These are phyloP conservation scores for Phytophthora europaea DNA, from an alignment of 352 stramenopile species.

Conservation along the genomic window DNA sequence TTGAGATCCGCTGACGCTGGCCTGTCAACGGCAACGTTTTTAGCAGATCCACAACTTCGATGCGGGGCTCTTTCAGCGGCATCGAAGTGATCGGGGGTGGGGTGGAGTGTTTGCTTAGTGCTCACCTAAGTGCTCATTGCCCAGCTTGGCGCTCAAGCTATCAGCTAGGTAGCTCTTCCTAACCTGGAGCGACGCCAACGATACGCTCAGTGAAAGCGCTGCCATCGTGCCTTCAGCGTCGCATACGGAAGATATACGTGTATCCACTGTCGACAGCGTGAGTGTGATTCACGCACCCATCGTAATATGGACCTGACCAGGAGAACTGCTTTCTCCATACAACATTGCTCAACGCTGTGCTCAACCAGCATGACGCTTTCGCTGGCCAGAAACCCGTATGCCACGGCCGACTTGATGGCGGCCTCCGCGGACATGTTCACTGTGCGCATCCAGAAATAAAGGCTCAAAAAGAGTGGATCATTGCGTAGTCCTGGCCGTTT, in stretches of 20 bases:
- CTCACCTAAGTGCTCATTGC: neutral
- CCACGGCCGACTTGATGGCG: no score
- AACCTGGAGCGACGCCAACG: neutral
- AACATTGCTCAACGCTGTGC: neutral
- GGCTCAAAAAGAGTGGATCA: no score
- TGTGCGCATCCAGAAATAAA: no score
- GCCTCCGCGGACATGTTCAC: no score
- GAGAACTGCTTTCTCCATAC: no score
- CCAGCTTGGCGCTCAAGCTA: neutral
- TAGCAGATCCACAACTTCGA: neutral
- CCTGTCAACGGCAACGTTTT: neutral
- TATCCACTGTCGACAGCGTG: neutral
- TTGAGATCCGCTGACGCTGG: constrained; percentile 2
- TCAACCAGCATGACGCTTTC: neutral
- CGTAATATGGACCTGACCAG: neutral
- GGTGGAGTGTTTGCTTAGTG: neutral
- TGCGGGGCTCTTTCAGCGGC: neutral
- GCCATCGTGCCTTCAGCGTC: neutral
- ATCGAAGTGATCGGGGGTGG: neutral
- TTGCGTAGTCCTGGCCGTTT: no score
- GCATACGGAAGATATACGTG: neutral
- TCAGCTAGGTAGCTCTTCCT: neutral
- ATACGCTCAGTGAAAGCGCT: neutral
- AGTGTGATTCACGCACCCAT: neutral
- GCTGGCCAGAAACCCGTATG: neutral